Base-by-base conservation (phyloP, 2,329 filamentous ascomycete species). In the Hortaea sp. region DNA sequence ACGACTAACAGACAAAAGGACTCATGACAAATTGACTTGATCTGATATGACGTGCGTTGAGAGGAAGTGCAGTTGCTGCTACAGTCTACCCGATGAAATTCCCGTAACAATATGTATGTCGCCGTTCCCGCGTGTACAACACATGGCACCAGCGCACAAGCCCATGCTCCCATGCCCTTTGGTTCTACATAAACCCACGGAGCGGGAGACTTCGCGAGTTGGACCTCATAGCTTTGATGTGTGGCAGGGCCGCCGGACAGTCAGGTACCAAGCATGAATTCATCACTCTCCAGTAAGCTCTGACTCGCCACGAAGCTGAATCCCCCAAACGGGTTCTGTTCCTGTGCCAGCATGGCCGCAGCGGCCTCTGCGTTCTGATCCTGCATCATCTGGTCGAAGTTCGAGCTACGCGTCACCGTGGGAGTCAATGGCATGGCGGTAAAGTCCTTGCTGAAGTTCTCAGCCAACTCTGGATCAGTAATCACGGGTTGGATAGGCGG, bases 391-490 rank as follows among this genome's bases (percentile, higher is more conserved):
- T 58, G 47, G 31, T 55, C 54, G 32, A 55, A 57, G 5, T 44
- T 39, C 43, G 51, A 44, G 31, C 45, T 45, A 42, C 64, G 53
- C 29, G 51, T 57, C 28, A 81, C 62, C 1, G 85, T 74, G 5
- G 88, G 88, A 63, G 85, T 94, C 44, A 97, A 73, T 3, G 86
- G 78, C 52, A 95, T 68, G 46, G 85, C 81, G 0, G 90, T 98
- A 64, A 98, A 98, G 63, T 95, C 88, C n/a, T 75, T 73, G 0
- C 85, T 79, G 67, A 98, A 98, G 69, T 98, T 98, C 76, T 98
- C 94, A 0, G 92, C 92, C 40, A 95, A 74, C 64, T 94, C 89
- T 0, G 92, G 92, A 60, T 98, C 88, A 0, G 92, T 97, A 61
- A 98, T 90, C 59, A 97, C 75, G 11, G 92, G 92, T 62, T 85